These are phyloP conservation scores for Neurospora tetrasperma DNA, from an alignment of 495 filamentous ascomycete species.

Conservation along the genomic window DNA sequence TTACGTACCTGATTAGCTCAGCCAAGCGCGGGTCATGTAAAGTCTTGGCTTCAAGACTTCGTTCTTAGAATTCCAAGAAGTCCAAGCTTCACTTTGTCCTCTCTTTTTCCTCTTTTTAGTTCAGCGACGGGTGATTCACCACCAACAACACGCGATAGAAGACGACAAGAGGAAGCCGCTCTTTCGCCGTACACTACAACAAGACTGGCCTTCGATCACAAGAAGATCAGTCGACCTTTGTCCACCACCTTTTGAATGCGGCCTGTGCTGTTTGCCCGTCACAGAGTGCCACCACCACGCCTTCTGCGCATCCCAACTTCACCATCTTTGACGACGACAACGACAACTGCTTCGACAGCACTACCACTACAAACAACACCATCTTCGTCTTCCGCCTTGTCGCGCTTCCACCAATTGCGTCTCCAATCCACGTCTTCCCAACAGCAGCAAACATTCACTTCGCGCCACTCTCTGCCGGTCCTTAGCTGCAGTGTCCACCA, in stretches of 20 bases:
- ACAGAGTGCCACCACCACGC: not conserved
- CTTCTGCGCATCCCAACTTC: not conserved
- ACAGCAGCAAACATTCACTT: not conserved
- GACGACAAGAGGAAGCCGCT: not conserved
- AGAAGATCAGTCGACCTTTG: not conserved
- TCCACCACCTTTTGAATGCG: not conserved
- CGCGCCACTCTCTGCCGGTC: not conserved
- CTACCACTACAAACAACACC: not conserved
- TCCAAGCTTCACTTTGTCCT: not conserved
- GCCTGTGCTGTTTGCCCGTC: not conserved
- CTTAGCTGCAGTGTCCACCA: not conserved
- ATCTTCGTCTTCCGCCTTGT: not conserved
- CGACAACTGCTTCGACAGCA: not conserved
- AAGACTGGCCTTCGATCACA: not conserved
- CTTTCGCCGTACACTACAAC: not conserved
- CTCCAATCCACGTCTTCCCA: not conserved
- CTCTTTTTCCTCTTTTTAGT: not conserved
- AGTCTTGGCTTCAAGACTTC: not conserved
- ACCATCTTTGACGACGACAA: not conserved
- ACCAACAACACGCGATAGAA: not conserved
- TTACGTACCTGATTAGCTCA: not conserved
- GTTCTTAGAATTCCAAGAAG: not conserved
- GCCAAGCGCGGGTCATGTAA: not conserved
- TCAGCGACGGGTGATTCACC: too few relatives aligned
- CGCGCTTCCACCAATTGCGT: not conserved